These are phyloP conservation scores for Adansonia madagascariensis DNA, from an alignment of 441 rosid species.

Conservation along the genomic window DNA sequence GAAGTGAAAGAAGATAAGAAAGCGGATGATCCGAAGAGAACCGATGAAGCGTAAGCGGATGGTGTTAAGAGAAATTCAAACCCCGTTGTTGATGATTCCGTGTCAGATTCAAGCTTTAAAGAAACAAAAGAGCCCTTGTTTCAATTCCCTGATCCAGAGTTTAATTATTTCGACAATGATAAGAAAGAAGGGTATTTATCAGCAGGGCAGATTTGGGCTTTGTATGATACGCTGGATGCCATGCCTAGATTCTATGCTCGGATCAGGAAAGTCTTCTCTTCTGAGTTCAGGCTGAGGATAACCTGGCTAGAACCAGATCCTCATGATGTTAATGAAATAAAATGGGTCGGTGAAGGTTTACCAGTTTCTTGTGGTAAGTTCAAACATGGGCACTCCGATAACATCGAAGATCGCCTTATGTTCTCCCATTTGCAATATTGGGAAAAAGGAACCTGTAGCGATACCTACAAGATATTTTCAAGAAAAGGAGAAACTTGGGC, in stretches of 20 bases:
- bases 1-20: slow-evolving; percentile 37
- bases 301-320: slow-evolving; percentile 70
- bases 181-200: slow-evolving; percentile 47
- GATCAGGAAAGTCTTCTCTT: slow-evolving; percentile 45
- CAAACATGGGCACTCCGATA: slow-evolving; percentile 42
- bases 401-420: slow-evolving; percentile 41
- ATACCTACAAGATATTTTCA: slow-evolving; percentile 54
- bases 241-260: slow-evolving; percentile 79
- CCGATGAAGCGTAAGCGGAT: slow-evolving; percentile 20
- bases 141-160: slow-evolving; percentile 61
- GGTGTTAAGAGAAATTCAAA: slow-evolving; percentile 20
- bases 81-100: slow-evolving; percentile 31
- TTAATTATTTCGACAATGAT: slow-evolving; percentile 52
- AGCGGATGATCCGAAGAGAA: slow-evolving; percentile 32
- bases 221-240: slow-evolving; percentile 54
- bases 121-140: slow-evolving; percentile 37
- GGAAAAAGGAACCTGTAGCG: slow-evolving; percentile 30
- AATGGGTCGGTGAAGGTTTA: slow-evolving; percentile 47
- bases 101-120: slow-evolving; percentile 29
- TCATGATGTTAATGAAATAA: slow-evolving; percentile 43
- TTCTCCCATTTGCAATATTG: slow-evolving; percentile 61
- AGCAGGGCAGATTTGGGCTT: slow-evolving; percentile 65
- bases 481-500: slow-evolving; percentile 81
- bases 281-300: slow-evolving; percentile 50
- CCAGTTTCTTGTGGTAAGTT: slow-evolving; percentile 69